These are phyloP conservation scores for Trichoderma erinaceum DNA, from an alignment of 495 filamentous ascomycete species.

Conservation along the genomic window DNA sequence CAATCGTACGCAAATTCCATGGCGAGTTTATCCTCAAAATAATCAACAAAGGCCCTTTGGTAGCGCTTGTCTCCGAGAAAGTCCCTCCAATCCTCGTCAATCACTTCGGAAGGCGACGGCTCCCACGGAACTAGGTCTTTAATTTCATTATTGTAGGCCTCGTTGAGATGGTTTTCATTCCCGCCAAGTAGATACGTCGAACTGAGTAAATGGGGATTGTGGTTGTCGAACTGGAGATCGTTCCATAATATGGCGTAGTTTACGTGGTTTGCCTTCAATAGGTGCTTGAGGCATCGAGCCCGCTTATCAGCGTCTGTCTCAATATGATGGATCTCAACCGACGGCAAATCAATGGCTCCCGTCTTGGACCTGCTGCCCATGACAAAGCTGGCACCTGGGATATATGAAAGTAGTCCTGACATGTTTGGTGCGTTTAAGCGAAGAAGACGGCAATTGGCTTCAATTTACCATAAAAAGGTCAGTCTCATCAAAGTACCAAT, in stretches of 20 bases:
- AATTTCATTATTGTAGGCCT: slow-evolving; percentile 71
- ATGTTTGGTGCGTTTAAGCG: neutral
- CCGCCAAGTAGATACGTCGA: slow-evolving; percentile 83
- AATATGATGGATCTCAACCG: slow-evolving; percentile 67
- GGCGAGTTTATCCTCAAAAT: slow-evolving; percentile 83
- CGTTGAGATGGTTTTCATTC: slow-evolving; percentile 59
- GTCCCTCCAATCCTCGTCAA: slow-evolving; percentile 76
- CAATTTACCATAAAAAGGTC: neutral
- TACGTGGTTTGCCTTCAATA: slow-evolving; percentile 84
- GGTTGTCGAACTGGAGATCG: slow-evolving; percentile 75
- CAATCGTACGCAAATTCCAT: slow-evolving; percentile 71
- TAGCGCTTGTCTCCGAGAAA: slow-evolving; percentile 72
- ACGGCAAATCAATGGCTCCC: slow-evolving; percentile 53
- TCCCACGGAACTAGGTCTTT: slow-evolving; percentile 72
- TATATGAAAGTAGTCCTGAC: neutral
- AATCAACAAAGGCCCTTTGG: slow-evolving; percentile 84
- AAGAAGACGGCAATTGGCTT: neutral
- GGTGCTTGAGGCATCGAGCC: slow-evolving; percentile 77
- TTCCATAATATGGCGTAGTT: slow-evolving; percentile 82
- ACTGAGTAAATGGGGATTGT: slow-evolving; percentile 75
- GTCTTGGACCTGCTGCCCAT: neutral
- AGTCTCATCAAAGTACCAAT: neutral
- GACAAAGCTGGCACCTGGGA: neutral
- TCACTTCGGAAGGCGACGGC: slow-evolving; percentile 78
- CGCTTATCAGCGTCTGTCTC: slow-evolving; percentile 74